Base-by-base conservation (phyloP, 1,139 yeast genomes). In the Yamadazyma membranifaciens region DNA sequence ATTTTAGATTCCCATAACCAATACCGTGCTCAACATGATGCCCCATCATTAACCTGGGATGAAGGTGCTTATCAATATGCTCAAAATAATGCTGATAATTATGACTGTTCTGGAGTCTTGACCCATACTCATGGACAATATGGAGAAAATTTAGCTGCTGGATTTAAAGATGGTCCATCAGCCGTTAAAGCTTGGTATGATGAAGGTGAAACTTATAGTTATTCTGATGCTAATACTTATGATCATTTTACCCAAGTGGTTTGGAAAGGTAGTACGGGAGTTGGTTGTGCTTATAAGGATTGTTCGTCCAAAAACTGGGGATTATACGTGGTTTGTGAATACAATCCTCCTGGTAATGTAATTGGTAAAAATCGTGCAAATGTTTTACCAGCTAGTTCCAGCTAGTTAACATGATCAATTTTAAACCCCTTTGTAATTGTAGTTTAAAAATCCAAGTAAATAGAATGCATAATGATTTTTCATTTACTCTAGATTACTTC, bases 71-170 rank as follows among this genome's bases (percentile, higher is more conserved):
- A 84, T 45, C 53, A 63, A 34, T 83, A 78, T 55, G 96, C 96
- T 37, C 81, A 81, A 63, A 60, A 66, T 49, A 85, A 82, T 61
- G 89, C 91, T 34, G 77, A 80, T 62, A 56, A 66, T 40, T 86
- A 82, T 64, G 77, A 77, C 60, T 88, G 96, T 67, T 78, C 80
- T 30, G 85, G 86, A 43, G 51, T 56, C 11, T 78, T 88, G 61
- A 64, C 67, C 29, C 96, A 89, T 69, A 81, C 95, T 38, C 87
- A 86, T 43, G 92, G 92, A 43, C 63, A 71, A 39, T 84, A 77
- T 67, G 96, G 96, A 59, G 96, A 89, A 69, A 89, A 89, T 74
- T 74, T 89, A 59, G 96, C 95, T 40, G 69, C 79, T 41, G 96
- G 96, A 43, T 77, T 73, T 63, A 48, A 73, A 34, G 67, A 71